Evolutionary conservation across 2,329 filamentous ascomycete genomes (phyloP).

Genomic region (Alternaria ethzedia): DNA sequence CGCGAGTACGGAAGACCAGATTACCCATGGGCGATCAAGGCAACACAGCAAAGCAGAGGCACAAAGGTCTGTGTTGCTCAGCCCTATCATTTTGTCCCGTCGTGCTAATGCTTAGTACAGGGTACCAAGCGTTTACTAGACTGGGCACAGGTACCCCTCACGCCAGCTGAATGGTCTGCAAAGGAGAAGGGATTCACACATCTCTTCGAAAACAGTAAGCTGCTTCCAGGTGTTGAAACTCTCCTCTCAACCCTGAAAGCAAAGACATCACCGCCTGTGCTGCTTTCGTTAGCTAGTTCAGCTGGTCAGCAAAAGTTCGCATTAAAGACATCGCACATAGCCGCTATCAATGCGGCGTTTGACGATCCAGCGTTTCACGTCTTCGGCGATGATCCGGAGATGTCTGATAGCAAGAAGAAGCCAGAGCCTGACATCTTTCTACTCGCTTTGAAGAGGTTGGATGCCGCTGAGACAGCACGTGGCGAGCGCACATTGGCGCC

Average conservation of each 20-base stretch:
- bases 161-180: constrained; percentile 21
- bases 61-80: constrained; percentile 8
- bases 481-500: neutral
- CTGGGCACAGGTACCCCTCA: constrained; percentile 27
- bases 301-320: constrained; percentile 2
- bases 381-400: constrained; percentile 8
- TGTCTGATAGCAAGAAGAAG: constrained; percentile 11
- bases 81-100: neutral
- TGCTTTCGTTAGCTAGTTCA: constrained; percentile 7
- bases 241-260: neutral
- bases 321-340: constrained; percentile 4
- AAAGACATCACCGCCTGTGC: neutral
- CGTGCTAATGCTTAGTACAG: constrained; percentile 1
- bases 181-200: constrained; percentile 13
- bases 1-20: constrained; percentile 22
- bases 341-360: neutral
- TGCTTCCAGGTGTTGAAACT: neutral
- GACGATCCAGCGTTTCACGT: constrained; percentile 1
- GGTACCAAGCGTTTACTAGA: constrained; percentile 26
- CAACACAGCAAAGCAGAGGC: constrained; percentile 29
- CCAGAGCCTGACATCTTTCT: constrained; percentile 12
- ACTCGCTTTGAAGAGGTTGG: constrained; percentile 1
- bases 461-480: neutral
- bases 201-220: constrained; percentile 17
- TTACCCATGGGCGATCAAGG: constrained; percentile 31